phyloP scores from a whole-genome alignment of 1,284 basidiomycete genomes.

The Apiotrichum montevideense region DNA sequence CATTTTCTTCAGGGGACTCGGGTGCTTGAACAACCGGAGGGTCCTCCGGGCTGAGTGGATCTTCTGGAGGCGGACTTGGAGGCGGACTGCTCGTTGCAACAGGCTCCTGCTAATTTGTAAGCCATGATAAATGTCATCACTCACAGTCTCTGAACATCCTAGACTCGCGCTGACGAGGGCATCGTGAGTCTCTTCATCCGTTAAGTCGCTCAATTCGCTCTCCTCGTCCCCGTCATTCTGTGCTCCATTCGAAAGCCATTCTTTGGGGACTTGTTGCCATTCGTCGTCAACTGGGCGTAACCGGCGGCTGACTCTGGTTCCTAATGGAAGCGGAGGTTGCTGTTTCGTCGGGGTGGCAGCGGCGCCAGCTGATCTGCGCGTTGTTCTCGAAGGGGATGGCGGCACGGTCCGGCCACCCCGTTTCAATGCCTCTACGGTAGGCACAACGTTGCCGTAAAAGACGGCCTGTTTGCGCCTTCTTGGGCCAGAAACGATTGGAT shows the following conservation, averaged over 20 bases:
- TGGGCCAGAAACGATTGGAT: conserved; percentile 19
- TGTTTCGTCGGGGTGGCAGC: neutral
- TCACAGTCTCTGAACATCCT: neutral
- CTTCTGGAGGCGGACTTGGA: no score
- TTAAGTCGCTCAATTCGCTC: conserved; percentile 43
- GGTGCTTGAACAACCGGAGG: no score
- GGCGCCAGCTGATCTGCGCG: conserved; percentile 8
- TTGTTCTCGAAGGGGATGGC: conserved; percentile 7
- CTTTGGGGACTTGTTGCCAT: conserved; percentile 47
- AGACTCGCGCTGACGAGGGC: conserved; percentile 11
- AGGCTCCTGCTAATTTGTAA: no score
- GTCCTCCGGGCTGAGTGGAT: no score
- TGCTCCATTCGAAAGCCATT: conserved; percentile 32
- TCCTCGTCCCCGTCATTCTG: conserved; percentile 24
- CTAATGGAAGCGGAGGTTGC: conserved; percentile 22
- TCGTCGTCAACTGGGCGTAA: conserved; percentile 35
- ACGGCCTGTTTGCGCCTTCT: conserved; percentile 31
- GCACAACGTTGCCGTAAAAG: conserved; percentile 38
- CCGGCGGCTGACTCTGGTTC: conserved; percentile 34
- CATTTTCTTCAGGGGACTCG: neutral
- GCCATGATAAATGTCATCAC: no score
- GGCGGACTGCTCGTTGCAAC: no score
- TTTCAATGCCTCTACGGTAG: conserved; percentile 34
- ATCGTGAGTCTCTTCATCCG: conserved; percentile 39
- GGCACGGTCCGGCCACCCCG: conserved; percentile 11